Conservation (phyloP, 108 stramenopile genomes). For the Poteriospumella lacustris region DNA sequence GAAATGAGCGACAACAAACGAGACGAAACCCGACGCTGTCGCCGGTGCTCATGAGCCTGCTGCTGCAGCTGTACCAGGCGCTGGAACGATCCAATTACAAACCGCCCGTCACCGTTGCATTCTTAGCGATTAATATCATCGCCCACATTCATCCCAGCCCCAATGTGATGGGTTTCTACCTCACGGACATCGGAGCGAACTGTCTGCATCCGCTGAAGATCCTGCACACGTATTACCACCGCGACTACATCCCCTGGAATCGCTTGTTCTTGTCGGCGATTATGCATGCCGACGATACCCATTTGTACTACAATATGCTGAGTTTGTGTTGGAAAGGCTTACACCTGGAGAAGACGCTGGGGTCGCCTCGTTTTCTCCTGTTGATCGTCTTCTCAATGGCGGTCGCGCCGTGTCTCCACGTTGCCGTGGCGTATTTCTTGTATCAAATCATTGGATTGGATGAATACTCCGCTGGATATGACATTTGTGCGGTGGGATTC, state of each 20-base stretch:
- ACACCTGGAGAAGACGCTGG: constrained; percentile 41
- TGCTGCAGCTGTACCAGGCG: neutral
- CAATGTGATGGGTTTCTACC: constrained; percentile 4
- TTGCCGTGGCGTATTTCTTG: constrained; percentile 37
- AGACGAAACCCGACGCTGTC: neutral
- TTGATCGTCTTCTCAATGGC: constrained; percentile 33
- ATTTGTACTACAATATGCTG: constrained; percentile 52
- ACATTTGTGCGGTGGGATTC: constrained; percentile 47
- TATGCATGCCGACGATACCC: constrained; percentile 48
- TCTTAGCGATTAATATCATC: constrained; percentile 26
- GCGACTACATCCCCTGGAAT: neutral
- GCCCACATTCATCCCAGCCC: constrained; percentile 4
- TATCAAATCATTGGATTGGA: neutral
- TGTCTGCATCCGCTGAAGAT: constrained; percentile 26
- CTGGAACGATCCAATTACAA: neutral
- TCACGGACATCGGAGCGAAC: constrained; percentile 1
- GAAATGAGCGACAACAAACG: too few relatives aligned
- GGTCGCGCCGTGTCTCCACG: constrained; percentile 39
- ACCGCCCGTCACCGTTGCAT: constrained; percentile 32
- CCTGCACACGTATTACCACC: neutral
- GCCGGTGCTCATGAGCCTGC: neutral
- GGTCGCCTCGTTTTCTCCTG: constrained; percentile 33
- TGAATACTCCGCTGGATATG: constrained; percentile 16
- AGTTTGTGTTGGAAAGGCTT: constrained; percentile 49
- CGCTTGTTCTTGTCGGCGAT: constrained; percentile 43